Evolutionary conservation across 2,329 filamentous ascomycete genomes (phyloP), one percentile per base, ranked within the genome.

Genomic region (Arthroderma uncinatum): DNA sequence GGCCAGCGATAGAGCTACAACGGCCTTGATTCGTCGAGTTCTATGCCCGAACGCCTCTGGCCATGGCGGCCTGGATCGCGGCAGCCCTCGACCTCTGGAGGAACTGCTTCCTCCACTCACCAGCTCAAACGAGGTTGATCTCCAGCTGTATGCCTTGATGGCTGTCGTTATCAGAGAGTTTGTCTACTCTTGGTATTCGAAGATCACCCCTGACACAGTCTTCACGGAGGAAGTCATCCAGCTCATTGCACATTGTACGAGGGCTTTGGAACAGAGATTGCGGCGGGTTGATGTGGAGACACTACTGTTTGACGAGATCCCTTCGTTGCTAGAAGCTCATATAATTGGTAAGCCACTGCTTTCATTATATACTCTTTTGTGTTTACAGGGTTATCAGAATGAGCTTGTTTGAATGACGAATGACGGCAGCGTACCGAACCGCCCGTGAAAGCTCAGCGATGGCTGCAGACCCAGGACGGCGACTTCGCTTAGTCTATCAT

Each of bases 81-180:
- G 72, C 76, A 85, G 73, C 64, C 80, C 79, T 47, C 77, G 77
- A 65, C 81, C 88, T 53, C 84, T 95, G 63, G 84, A 94, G 59
- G 86, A 91, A 64, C 76, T 95, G 44, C 77, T 98, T 48, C 93
- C 92, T 59, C 90, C 91, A 39, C 78, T 98, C 66, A 97, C 92
- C 53, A 95, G 90, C 75, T 90, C 89, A 54, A 95, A 95, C 70
- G 89, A 94, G 64, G 83, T 97, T 59, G 93, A 98, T 71, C 76
- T 94, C 57, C 87, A 98, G 73, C 80, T 98, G 3, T 98, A 97
- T 69, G 92, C 89, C 28, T 81, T 97, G 59, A 84, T 98, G 60
- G 87, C 93, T 55, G 86, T 97, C 59, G 83, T 97, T 60, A 78
- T 96, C 65, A 84, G 87, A 66, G 90, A 96, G 62, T 95, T 90